Conservation (phyloP, 1,139 yeast species). For the Hyphopichia khmerensis region DNA sequence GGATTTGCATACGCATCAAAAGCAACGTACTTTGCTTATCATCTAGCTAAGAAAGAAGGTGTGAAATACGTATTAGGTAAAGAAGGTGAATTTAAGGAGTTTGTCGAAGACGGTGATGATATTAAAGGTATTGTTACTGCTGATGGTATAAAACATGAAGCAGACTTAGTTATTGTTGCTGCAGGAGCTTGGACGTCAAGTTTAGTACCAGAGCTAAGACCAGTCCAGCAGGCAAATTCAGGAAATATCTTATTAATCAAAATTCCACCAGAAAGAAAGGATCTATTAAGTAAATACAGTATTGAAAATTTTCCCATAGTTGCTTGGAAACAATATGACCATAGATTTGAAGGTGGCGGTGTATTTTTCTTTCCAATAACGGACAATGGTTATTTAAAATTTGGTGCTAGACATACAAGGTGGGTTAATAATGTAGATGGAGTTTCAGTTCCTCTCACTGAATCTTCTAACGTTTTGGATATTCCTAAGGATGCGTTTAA, state of each 20-base stretch:
- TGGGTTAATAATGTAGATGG: constrained; percentile 3
- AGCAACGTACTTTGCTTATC: constrained; percentile 26
- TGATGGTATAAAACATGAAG: constrained; percentile 14
- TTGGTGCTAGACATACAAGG: constrained; percentile 3
- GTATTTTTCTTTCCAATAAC: constrained; percentile 6
- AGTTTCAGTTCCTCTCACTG: constrained; percentile 1
- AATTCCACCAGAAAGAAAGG: constrained; percentile 27
- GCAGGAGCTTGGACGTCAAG: constrained; percentile 41
- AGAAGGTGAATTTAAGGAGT: constrained; percentile 18
- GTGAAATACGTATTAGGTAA: constrained; percentile 27
- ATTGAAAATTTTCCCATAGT: constrained; percentile 22
- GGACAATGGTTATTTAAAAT: constrained; percentile 3
- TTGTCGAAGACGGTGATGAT: constrained; percentile 10
- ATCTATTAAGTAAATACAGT: constrained; percentile 24
- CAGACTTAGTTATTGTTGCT: constrained; percentile 31
- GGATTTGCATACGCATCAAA: constrained; percentile 38
- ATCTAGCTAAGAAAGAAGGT: constrained; percentile 22
- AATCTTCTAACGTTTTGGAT: background rate
- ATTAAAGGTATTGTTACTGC: constrained; percentile 11
- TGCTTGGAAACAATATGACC: constrained; percentile 17
- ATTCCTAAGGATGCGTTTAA: constrained; percentile 1
- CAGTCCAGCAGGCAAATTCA: constrained; percentile 30
- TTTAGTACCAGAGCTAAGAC: constrained; percentile 28
- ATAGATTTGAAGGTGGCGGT: constrained; percentile 5
- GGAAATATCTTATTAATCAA: constrained; percentile 28